Evolutionary conservation across 2,329 filamentous ascomycete genomes (phyloP).

Genomic region (Dothistroma pini): DNA sequence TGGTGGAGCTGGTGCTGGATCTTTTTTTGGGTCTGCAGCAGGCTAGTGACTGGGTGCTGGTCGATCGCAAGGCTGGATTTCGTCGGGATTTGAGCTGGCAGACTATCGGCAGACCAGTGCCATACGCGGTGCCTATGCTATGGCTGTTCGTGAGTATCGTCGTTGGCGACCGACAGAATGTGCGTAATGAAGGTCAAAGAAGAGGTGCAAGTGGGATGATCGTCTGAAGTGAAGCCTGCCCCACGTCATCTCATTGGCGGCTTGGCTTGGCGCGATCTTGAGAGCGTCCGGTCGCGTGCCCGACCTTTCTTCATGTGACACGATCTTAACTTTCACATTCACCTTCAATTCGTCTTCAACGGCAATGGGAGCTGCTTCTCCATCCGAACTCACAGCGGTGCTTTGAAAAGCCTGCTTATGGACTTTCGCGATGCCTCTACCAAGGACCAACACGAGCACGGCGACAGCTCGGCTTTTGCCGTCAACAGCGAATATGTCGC

Average conservation of each 20-base stretch:
- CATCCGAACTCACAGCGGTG: background rate
- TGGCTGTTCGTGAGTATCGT: background rate
- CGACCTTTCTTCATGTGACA: background rate
- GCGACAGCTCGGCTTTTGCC: slow-evolving; percentile 6
- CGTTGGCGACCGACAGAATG: background rate
- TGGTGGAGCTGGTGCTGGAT: slow-evolving; percentile 3
- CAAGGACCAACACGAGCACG: background rate
- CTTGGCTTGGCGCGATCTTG: background rate
- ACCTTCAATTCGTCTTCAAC: background rate
- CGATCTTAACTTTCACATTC: background rate
- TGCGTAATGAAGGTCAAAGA: background rate
- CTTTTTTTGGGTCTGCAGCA: background rate
- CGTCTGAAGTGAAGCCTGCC: background rate
- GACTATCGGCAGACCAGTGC: background rate
- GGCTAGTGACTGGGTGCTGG: background rate
- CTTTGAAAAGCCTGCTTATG: background rate
- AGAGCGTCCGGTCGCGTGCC: background rate
- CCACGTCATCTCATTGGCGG: background rate
- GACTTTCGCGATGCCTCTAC: background rate
- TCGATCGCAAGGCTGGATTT: background rate
- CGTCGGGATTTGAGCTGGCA: background rate
- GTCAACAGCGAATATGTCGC: slow-evolving; percentile 23
- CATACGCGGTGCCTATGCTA: background rate
- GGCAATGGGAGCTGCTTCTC: background rate
- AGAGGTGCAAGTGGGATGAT: background rate